Conservation (phyloP, 306 rosid genomes). For the Malus sylvestris region DNA sequence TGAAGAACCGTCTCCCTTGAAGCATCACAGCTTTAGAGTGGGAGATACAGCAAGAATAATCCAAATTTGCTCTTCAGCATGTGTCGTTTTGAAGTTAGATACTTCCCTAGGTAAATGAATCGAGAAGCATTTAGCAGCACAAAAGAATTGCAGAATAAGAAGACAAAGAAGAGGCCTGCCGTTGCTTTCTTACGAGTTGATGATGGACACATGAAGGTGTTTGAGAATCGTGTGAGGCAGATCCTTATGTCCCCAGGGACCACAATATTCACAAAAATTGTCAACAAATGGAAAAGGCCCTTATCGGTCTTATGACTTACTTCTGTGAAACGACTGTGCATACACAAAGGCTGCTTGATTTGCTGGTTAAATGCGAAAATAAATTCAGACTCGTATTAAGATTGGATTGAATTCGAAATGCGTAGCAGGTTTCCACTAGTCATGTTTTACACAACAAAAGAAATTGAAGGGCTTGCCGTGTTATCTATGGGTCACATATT, state of each 20-base stretch:
- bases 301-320: slow-evolving; percentile 96
- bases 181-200: slow-evolving; percentile 96
- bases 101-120: slow-evolving; percentile 91
- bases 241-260: slow-evolving; percentile 99
- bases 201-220: slow-evolving; percentile 96
- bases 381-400: slow-evolving; percentile 94
- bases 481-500: slow-evolving; percentile 97
- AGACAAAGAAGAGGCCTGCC: slow-evolving; percentile 90
- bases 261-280: slow-evolving; percentile 93
- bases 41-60: slow-evolving; percentile 99
- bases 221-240: slow-evolving; percentile 97
- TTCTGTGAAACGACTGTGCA: slow-evolving; percentile 98
- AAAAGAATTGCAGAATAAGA: slow-evolving; percentile 88
- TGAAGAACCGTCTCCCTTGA: slow-evolving; percentile 96
- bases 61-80: slow-evolving; percentile 98
- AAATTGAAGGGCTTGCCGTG: slow-evolving; percentile 99
- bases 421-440: slow-evolving; percentile 99
- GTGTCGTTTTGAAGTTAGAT: slow-evolving; percentile 95
- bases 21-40: slow-evolving; percentile 95
- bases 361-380: slow-evolving; percentile 96
- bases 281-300: slow-evolving; percentile 97
- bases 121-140: slow-evolving; percentile 95
- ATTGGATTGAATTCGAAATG: slow-evolving; percentile 98
- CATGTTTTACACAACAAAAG: slow-evolving; percentile 93
- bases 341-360: slow-evolving; percentile 89